A percentile compares a stretch with the other conserved stretches of the same genome.
phyloP scores from a whole-genome alignment of 331 rosid species.

The Rosa hybrid region DNA sequence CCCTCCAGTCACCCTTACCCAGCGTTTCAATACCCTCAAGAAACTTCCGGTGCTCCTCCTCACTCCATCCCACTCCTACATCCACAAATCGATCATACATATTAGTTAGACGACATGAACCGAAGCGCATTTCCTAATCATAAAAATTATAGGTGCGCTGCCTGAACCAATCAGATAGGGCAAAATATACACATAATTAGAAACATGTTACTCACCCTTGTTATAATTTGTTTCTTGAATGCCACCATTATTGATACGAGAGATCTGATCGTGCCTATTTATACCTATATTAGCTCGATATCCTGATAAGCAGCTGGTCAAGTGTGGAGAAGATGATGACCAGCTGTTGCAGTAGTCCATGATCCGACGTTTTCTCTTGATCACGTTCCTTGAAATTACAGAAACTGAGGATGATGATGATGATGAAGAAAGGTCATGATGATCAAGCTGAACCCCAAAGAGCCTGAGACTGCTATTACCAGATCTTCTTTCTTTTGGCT shows the following conservation, averaged over 20 bases:
- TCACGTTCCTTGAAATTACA: background rate
- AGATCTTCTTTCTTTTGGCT: background rate
- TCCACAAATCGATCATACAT: background rate
- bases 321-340: background rate
- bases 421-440: conserved; percentile 15
- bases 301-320: background rate
- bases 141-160: background rate
- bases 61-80: background rate
- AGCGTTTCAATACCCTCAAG: background rate
- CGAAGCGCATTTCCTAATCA: background rate
- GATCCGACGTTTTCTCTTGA: background rate
- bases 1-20: background rate
- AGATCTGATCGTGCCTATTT: background rate
- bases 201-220: background rate
- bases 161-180: background rate
- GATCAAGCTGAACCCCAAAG: conserved; percentile 44
- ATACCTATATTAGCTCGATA: background rate
- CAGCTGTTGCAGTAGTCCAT: background rate
- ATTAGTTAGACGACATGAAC: background rate
- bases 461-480: conserved; percentile 22
- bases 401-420: conserved; percentile 2
- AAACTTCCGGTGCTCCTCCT: conserved; percentile 7
- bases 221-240: background rate
- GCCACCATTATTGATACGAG: background rate
- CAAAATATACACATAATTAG: background rate